Evolutionary conservation across 2,329 filamentous ascomycete species (phyloP).

Genomic region (Graphilbum fragrans): DNA sequence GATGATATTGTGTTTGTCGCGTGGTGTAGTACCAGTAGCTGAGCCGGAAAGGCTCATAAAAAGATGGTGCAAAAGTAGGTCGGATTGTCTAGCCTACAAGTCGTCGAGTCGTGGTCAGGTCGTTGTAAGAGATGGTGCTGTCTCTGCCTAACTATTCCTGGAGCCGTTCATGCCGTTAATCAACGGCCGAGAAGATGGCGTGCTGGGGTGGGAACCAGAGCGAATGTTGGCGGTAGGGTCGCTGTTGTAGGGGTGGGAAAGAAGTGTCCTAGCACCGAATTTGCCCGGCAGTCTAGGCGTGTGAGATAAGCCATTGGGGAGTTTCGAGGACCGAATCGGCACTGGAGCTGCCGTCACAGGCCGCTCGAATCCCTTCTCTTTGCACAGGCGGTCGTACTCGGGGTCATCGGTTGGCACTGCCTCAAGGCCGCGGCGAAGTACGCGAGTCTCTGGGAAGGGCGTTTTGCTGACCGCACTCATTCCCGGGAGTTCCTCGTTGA

Average conservation of each 20-base stretch:
- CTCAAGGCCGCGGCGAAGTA: slow-evolving; percentile 41
- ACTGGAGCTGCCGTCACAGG: slow-evolving; percentile 15
- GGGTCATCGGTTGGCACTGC: slow-evolving; percentile 43
- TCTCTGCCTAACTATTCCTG: slow-evolving; percentile 3
- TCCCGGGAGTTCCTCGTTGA: slow-evolving; percentile 37
- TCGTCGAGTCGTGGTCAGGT: no score
- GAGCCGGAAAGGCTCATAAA: not conserved
- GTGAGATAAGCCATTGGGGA: slow-evolving; percentile 31
- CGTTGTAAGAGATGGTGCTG: not conserved
- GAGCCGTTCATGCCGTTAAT: slow-evolving; percentile 16
- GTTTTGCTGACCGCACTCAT: slow-evolving; percentile 34
- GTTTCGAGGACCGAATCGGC: slow-evolving; percentile 28
- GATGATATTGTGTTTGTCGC: not conserved
- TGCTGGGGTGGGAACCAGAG: not conserved
- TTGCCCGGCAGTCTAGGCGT: not conserved
- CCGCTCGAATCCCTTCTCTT: slow-evolving; percentile 44
- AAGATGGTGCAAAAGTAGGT: not conserved
- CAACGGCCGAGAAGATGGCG: not conserved
- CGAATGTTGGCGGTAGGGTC: not conserved
- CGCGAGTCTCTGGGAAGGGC: slow-evolving; percentile 41
- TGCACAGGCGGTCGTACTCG: slow-evolving; percentile 41
- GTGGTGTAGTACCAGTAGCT: no score
- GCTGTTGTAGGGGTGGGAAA: not conserved
- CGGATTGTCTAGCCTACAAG: no score
- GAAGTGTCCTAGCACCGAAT: not conserved